Evolutionary conservation across 2,329 filamentous ascomycete species (phyloP).

Genomic region (Penicillium sp.): DNA sequence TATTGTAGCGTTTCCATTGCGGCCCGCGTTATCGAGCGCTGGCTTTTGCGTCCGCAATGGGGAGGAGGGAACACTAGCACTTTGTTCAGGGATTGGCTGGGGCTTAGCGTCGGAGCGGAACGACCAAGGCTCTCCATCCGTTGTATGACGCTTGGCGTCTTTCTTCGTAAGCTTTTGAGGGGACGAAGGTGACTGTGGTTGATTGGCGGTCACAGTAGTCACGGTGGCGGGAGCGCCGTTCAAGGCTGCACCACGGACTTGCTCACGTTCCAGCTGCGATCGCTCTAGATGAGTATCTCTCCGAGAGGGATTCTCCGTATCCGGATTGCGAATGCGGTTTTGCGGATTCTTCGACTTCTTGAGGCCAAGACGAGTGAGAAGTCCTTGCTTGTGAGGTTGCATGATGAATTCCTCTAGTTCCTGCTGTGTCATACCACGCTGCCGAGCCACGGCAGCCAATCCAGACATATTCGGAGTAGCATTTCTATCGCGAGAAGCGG

Average conservation of each 20-base stretch:
- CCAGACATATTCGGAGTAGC: constrained; percentile 33
- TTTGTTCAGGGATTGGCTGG: constrained; percentile 12
- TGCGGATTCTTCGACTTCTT: constrained; percentile 28
- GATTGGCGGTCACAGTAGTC: constrained; percentile 24
- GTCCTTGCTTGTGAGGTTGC: constrained; percentile 30
- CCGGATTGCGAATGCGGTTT: constrained; percentile 53
- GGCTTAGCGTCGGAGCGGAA: constrained; percentile 13
- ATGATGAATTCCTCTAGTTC: constrained; percentile 38
- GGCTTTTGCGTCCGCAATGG: constrained; percentile 1
- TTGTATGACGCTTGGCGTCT: constrained; percentile 21
- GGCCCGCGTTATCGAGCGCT: not conserved
- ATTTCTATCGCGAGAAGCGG: constrained; percentile 32
- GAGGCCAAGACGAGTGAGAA: constrained; percentile 36
- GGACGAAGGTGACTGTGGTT: constrained; percentile 10
- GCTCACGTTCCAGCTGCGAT: constrained; percentile 51
- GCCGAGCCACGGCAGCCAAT: constrained; percentile 37
- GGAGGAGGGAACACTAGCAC: constrained; percentile 5
- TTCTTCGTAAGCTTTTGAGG: constrained; percentile 29
- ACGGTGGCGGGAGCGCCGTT: constrained; percentile 12
- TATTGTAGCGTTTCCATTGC: constrained; percentile 12
- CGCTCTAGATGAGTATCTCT: constrained; percentile 65
- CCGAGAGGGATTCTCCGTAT: constrained; percentile 60
- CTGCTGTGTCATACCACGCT: constrained; percentile 59
- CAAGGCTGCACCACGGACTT: constrained; percentile 25
- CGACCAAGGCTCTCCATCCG: constrained; percentile 27